phyloP scores from a whole-genome alignment of 2,329 filamentous ascomycete species.

The Colletotrichum destructivum region DNA sequence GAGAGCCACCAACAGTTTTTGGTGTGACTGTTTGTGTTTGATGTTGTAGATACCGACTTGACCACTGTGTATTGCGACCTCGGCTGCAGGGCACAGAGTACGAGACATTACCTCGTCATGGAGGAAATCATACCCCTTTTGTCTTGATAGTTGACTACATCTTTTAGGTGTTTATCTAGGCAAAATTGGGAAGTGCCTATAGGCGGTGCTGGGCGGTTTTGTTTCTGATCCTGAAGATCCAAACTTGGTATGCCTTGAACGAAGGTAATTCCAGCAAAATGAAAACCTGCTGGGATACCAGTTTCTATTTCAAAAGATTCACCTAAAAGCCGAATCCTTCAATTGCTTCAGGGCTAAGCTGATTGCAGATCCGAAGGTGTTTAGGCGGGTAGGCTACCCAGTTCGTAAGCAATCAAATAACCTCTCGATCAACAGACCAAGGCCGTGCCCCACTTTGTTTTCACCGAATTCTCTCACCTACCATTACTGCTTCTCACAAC shows the following conservation, averaged over 20 bases:
- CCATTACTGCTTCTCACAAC: not conserved
- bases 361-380: not conserved
- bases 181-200: no score
- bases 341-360: no score
- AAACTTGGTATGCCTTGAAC: not conserved
- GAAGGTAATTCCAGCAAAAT: not conserved
- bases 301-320: not conserved
- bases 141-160: no score
- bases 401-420: not conserved
- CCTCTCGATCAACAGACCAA: not conserved
- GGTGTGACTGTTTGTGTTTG: not conserved
- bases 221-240: not conserved
- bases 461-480: slow-evolving; percentile 1
- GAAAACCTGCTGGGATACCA: no score
- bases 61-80: not conserved
- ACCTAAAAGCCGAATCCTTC: not conserved
- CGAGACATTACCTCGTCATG: not conserved
- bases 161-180: no score
- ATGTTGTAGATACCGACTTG: not conserved
- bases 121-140: not conserved
- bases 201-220: not conserved
- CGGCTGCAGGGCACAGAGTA: not conserved
- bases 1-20: no score
- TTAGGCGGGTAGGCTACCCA: not conserved
- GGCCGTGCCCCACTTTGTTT: slow-evolving; percentile 8